A percentile compares a stretch with the other conserved stretches of the same genome.
phyloP scores from a whole-genome alignment of 371 early-diverging fungal genomes.

The Lichtheimia hyalospora region DNA sequence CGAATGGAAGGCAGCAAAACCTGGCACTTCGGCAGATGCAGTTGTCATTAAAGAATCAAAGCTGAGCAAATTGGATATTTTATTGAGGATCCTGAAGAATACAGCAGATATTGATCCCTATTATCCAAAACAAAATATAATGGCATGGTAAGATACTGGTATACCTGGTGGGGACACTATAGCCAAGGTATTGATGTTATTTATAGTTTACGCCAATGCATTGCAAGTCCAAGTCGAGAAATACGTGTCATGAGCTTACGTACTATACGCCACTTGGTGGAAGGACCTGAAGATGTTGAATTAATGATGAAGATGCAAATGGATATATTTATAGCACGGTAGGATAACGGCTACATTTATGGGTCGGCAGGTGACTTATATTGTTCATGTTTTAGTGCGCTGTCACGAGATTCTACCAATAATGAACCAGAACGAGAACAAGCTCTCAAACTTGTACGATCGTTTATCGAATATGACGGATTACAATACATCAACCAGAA shows the following conservation, averaged over 20 bases:
- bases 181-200: neutral
- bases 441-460: slow-evolving; percentile 68
- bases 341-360: slow-evolving; percentile 3
- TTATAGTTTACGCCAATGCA: slow-evolving; percentile 52
- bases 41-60: slow-evolving; percentile 32
- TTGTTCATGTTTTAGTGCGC: slow-evolving; percentile 36
- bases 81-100: slow-evolving; percentile 44
- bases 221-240: slow-evolving; percentile 52
- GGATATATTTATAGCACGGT: slow-evolving; percentile 71
- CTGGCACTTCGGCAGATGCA: slow-evolving; percentile 11
- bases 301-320: slow-evolving; percentile 54
- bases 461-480: slow-evolving; percentile 69
- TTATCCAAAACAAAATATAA: slow-evolving; percentile 33
- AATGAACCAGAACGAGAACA: slow-evolving; percentile 78
- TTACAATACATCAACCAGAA: slow-evolving; percentile 59
- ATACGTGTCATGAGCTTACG: slow-evolving; percentile 56
- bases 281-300: slow-evolving; percentile 37
- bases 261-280: slow-evolving; percentile 55
- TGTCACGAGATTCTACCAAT: slow-evolving; percentile 60
- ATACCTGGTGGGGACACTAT: neutral
- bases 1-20: slow-evolving; percentile 33
- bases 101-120: slow-evolving; percentile 39
- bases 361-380: neutral
- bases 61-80: slow-evolving; percentile 33
- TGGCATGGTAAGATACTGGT: slow-evolving; percentile 25